These are phyloP conservation scores for Aplosporella prunicola DNA, from an alignment of 2,329 filamentous ascomycete species.

Conservation along the genomic window DNA sequence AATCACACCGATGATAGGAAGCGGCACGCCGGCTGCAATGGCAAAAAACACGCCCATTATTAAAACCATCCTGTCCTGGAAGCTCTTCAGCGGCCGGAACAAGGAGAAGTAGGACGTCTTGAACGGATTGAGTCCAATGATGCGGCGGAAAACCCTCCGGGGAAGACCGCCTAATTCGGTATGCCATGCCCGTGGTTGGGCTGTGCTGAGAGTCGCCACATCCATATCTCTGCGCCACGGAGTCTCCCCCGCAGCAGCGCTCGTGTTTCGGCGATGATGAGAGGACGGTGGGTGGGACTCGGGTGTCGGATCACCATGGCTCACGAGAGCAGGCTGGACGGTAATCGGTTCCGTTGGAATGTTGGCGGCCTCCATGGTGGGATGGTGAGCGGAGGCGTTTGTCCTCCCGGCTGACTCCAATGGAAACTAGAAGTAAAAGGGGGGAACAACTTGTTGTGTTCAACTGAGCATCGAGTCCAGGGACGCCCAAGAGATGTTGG, in stretches of 20 bases:
- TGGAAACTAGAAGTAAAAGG: too few species aligned
- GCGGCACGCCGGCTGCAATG: slow-evolving; percentile 30
- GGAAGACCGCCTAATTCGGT: slow-evolving; percentile 22
- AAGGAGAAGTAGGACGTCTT: slow-evolving; percentile 41
- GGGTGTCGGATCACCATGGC: too few species aligned
- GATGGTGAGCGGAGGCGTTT: not conserved
- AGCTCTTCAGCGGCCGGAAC: slow-evolving; percentile 36
- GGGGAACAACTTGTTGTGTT: too few species aligned
- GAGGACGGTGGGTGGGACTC: not conserved
- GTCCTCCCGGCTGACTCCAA: too few species aligned
- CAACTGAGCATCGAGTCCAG: too few species aligned
- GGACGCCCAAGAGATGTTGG: too few species aligned
- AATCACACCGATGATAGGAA: slow-evolving; percentile 35
- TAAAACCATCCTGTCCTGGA: slow-evolving; percentile 29
- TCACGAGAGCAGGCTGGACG: slow-evolving; percentile 3
- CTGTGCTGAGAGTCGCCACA: slow-evolving; percentile 25
- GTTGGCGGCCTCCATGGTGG: slow-evolving; percentile 8
- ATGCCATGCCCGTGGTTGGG: slow-evolving; percentile 24
- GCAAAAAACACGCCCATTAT: slow-evolving; percentile 26
- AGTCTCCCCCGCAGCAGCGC: slow-evolving; percentile 17
- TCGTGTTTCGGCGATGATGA: slow-evolving; percentile 14
- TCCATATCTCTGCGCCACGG: slow-evolving; percentile 27
- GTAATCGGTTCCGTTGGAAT: slow-evolving; percentile 8
- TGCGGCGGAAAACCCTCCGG: slow-evolving; percentile 27
- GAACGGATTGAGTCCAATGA: slow-evolving; percentile 36